Evolutionary conservation across 805 yeast genomes (phyloP).

Genomic region (Zygosaccharomyces siamensis): DNA sequence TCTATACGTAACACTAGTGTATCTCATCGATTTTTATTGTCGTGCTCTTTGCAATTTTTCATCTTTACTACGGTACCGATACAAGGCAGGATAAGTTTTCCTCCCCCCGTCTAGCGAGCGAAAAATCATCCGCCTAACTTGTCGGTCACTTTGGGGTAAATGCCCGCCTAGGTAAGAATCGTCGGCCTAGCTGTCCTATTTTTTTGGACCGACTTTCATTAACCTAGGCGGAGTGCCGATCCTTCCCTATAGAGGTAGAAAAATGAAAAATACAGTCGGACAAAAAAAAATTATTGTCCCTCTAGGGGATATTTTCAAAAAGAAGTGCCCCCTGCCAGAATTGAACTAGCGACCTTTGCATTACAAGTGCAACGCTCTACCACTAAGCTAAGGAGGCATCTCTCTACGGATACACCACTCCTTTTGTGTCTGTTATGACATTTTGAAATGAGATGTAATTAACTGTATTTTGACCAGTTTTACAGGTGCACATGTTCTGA

Average conservation of each 20-base stretch:
- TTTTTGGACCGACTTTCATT: neutral
- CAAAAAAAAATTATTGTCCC: neutral
- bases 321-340: conserved; percentile 72
- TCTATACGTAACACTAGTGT: neutral
- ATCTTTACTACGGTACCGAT: neutral
- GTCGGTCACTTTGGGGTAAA: neutral
- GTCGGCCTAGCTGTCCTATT: neutral
- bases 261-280: neutral
- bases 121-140: neutral
- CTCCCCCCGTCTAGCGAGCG: neutral
- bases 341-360: conserved; percentile 96
- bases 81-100: neutral
- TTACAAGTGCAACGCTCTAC: conserved; percentile 99
- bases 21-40: conserved; percentile 1
- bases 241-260: neutral
- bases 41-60: conserved; percentile 6
- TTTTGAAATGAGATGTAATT: no score
- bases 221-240: neutral
- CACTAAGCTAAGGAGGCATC: conserved; percentile 97
- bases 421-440: no score
- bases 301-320: no score
- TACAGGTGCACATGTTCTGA: no score
- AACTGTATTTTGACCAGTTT: no score
- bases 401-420: neutral
- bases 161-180: neutral